A percentile compares a stretch with the other conserved stretches of the same genome.
phyloP scores from a whole-genome alignment of 225 moss, liverwort and hornwort species.

The Asterella californica region DNA sequence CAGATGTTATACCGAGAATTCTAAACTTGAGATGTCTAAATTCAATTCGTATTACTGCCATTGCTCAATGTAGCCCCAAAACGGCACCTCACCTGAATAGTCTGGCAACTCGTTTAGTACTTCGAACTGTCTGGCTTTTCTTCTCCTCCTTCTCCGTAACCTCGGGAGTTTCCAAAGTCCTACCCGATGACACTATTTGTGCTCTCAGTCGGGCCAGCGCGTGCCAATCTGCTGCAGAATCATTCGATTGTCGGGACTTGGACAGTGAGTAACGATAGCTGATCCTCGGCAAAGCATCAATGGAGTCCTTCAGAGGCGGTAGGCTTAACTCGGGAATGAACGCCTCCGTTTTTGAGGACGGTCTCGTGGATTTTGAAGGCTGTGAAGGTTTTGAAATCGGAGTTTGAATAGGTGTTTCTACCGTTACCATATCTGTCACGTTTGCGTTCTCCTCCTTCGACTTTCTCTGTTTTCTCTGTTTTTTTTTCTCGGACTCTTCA shows the following conservation, averaged over 20 bases:
- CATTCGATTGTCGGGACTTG: conserved; percentile 7
- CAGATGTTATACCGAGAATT: no score
- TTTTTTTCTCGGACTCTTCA: conserved; percentile 8
- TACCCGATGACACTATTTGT: not conserved
- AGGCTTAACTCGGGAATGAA: not conserved
- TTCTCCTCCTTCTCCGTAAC: not conserved
- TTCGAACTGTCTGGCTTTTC: not conserved
- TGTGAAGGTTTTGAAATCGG: not conserved
- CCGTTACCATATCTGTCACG: not conserved
- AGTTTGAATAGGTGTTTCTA: not conserved
- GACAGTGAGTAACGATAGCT: conserved; percentile 26
- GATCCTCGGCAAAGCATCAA: not conserved
- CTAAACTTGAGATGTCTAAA: not conserved
- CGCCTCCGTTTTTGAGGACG: not conserved
- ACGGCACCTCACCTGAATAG: conserved; percentile 20
- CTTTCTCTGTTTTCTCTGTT: not conserved
- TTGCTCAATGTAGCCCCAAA: no score
- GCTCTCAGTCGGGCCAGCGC: conserved; percentile 17
- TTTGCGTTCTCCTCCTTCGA: not conserved
- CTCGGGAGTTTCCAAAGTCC: not conserved
- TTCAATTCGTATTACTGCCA: no score
- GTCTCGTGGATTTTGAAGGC: not conserved
- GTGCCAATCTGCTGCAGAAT: conserved; percentile 20
- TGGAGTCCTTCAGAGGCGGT: not conserved
- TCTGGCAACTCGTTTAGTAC: not conserved